Conservation (phyloP, 2,329 filamentous ascomycete species). For the Purpureocillium lavendulum region DNA sequence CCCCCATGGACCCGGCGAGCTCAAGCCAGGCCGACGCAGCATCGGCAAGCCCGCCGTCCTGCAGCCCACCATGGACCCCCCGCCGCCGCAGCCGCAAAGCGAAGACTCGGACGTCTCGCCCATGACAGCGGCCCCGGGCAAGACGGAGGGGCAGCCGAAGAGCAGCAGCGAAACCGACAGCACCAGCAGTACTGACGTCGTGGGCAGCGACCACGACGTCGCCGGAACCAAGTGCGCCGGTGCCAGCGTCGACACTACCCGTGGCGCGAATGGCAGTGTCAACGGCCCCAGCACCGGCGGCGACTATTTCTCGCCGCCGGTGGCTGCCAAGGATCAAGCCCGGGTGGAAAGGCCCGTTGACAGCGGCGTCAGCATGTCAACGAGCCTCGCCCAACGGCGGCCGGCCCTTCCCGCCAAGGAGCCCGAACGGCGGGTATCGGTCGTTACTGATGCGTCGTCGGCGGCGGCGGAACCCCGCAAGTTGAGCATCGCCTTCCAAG, state of each 20-base stretch:
- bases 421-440: not conserved
- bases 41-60: too few relatives aligned
- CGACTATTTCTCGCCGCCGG: slow-evolving; percentile 16
- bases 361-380: too few relatives aligned
- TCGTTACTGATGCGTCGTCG: not conserved
- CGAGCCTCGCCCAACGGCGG: too few relatives aligned
- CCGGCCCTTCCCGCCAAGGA: not conserved
- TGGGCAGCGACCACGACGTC: too few relatives aligned
- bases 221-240: too few relatives aligned
- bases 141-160: too few relatives aligned
- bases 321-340: slow-evolving; percentile 3
- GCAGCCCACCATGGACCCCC: too few relatives aligned
- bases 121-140: slow-evolving; percentile 16
- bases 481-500: not conserved
- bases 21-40: not conserved
- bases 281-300: slow-evolving; percentile 8
- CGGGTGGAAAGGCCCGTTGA: slow-evolving; percentile 2
- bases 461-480: not conserved
- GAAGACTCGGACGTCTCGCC: slow-evolving; percentile 36
- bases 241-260: too few relatives aligned
- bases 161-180: too few relatives aligned
- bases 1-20: too few relatives aligned
- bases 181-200: too few relatives aligned
- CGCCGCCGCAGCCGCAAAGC: not conserved
- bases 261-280: slow-evolving; percentile 4